Conservation (phyloP, 495 filamentous ascomycete species). For the Podospora appendiculata region DNA sequence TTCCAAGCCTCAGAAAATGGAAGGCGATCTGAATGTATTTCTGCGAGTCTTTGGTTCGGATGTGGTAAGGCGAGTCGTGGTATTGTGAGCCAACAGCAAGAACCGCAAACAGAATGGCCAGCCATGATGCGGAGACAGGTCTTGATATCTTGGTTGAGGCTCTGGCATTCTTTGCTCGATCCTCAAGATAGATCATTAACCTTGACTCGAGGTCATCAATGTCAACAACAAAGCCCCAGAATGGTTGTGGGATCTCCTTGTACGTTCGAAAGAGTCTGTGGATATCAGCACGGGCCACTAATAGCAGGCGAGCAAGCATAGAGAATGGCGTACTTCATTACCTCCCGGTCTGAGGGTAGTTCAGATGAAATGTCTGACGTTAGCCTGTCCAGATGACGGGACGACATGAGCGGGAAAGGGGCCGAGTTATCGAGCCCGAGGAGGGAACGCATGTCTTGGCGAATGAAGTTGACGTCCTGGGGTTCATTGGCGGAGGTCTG, state of each 20-base stretch:
- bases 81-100: conserved; percentile 79
- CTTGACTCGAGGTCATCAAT: conserved; percentile 57
- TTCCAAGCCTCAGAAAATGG: conserved; percentile 46
- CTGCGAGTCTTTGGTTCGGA: conserved; percentile 44
- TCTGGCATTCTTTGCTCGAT: conserved; percentile 49
- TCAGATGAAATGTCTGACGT: conserved; percentile 62
- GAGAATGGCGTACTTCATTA: conserved; percentile 39
- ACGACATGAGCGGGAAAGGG: conserved; percentile 76
- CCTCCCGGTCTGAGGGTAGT: conserved; percentile 55
- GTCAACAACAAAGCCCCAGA: conserved; percentile 74
- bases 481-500: conserved; percentile 40
- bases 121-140: conserved; percentile 56
- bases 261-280: conserved; percentile 63
- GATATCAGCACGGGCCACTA: background rate
- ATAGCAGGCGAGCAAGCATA: background rate
- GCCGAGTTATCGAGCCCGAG: conserved; percentile 78
- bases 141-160: conserved; percentile 39
- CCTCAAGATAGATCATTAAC: conserved; percentile 58
- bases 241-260: conserved; percentile 66
- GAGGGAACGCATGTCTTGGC: conserved; percentile 65
- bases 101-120: conserved; percentile 71
- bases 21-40: conserved; percentile 50
- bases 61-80: conserved; percentile 55
- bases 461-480: conserved; percentile 40
- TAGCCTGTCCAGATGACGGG: conserved; percentile 60